Percentiles rank a stretch among this genome's conserved stretches.
Evolutionary conservation across 495 filamentous ascomycete species (phyloP).

Genomic region (Stereocaulon alpinum): DNA sequence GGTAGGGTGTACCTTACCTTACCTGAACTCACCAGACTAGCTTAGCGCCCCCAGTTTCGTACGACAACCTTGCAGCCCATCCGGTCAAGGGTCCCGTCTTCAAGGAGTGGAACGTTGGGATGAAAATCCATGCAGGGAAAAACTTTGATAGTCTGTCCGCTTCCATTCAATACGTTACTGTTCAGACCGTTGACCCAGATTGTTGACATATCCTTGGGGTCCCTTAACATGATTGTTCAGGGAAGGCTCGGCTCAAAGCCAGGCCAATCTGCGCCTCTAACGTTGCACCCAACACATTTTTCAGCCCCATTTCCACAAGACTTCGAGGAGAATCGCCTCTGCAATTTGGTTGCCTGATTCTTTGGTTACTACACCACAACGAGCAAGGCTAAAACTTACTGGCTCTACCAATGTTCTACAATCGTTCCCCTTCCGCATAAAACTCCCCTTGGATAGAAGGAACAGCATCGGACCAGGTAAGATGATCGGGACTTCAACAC

Average conservation of each 20-base stretch:
- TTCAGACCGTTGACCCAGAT: not conserved
- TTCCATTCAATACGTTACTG: not conserved
- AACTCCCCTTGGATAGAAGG: not conserved
- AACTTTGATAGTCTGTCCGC: not conserved
- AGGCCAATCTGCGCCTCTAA: not conserved
- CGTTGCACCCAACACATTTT: not conserved
- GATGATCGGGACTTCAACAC: constrained; percentile 27
- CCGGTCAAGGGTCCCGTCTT: no score
- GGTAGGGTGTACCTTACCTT: not conserved
- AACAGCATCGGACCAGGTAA: not conserved
- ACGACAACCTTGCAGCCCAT: not conserved
- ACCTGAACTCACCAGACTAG: not conserved
- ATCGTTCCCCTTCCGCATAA: no score
- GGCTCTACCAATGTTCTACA: not conserved
- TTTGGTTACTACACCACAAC: not conserved
- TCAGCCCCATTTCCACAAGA: not conserved
- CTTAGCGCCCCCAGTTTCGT: not conserved
- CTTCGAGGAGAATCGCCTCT: not conserved
- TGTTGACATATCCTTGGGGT: not conserved
- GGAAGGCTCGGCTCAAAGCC: not conserved
- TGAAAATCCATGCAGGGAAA: not conserved
- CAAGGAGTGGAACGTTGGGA: not conserved
- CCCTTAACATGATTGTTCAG: not conserved
- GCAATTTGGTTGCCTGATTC: not conserved
- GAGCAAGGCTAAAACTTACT: not conserved